A percentile compares a stretch with the other conserved stretches of the same genome.
Evolutionary conservation across 2,329 filamentous ascomycete genomes (phyloP).

Genomic region (Aureobasidium sp.): DNA sequence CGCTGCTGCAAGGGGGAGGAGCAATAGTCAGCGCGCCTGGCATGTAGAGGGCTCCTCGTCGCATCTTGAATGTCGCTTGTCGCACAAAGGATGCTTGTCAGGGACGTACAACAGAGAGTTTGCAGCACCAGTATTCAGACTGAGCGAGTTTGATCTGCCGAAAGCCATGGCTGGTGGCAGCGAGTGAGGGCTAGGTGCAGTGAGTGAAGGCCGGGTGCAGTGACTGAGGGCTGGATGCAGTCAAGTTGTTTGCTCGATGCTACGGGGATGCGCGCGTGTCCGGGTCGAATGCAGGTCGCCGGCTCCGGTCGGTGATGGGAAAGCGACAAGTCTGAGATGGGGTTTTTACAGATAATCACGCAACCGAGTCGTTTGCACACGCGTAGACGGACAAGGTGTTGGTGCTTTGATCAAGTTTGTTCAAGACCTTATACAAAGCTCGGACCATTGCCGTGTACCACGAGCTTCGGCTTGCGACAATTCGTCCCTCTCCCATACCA

Average conservation of each 20-base stretch:
- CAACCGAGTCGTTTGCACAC: neutral
- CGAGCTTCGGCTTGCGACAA: neutral
- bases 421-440: neutral
- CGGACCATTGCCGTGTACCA: neutral
- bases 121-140: constrained; percentile 44
- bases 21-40: constrained; percentile 9
- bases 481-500: neutral
- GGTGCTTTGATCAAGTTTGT: neutral
- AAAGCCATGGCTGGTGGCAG: constrained; percentile 29
- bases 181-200: neutral
- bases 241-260: constrained; percentile 2
- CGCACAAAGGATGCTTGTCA: neutral
- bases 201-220: neutral
- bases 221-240: neutral
- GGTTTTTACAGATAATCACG: neutral
- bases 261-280: neutral
- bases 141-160: constrained; percentile 42
- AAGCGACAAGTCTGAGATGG: neutral
- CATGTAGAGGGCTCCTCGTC: neutral
- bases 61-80: neutral
- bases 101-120: constrained; percentile 30
- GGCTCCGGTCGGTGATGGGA: neutral
- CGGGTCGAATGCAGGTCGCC: neutral
- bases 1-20: neutral
- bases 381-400: neutral